Evolutionary conservation across 2,329 filamentous ascomycete species (phyloP), one percentile per base, ranked within the genome.

Genomic region (Fusarium albidum): DNA sequence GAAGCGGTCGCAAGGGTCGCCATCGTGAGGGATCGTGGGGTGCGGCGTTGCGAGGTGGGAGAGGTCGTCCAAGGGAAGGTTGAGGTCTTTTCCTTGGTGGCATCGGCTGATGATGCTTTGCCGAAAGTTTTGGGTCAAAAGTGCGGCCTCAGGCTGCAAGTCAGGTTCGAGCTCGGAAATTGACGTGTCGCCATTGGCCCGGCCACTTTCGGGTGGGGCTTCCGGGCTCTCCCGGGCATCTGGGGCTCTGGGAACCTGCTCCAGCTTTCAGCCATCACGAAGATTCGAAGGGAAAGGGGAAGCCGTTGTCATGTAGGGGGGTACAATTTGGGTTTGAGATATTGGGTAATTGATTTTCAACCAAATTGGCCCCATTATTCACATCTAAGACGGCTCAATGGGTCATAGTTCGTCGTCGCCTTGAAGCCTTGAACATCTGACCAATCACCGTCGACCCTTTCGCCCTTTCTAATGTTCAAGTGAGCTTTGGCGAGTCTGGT

Each of bases 1-100:
- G 89, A 85, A 73, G 86, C 83, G 73, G 83, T 82, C 71, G 86
- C 78, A 75, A 92, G 83, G 74, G 86, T 80, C 76, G 86, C 86
- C 87, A 90, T 90, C 64, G 70, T 71, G 57, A 64, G 59, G 58
- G 49, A 57, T 42, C 57, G 63, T 67, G 57, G 54, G 60, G 52
- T 59, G 69, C 65, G 67, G 67, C 63, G 65, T 65, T 65, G 56
- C 57, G 57, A 59, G 31, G 52, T 50, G 58, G 55, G 59, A 43
- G 55, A 31, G 55, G 61, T 65, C 64, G 57, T 60, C 55, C 49
- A 64, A 66, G 65, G 69, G 59, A 55, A 63, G 63, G 55, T 68
- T 82, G 79, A 81, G 79, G 78, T 80, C 75, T 78, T 80, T 79
- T 81, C 64, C 68, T 71, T 66, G 61, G 57, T 65, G 63, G 58